These are phyloP conservation scores for Mesembryanthemum crystallinum DNA, from an alignment of 148 eudicot species.

Conservation along the genomic window DNA sequence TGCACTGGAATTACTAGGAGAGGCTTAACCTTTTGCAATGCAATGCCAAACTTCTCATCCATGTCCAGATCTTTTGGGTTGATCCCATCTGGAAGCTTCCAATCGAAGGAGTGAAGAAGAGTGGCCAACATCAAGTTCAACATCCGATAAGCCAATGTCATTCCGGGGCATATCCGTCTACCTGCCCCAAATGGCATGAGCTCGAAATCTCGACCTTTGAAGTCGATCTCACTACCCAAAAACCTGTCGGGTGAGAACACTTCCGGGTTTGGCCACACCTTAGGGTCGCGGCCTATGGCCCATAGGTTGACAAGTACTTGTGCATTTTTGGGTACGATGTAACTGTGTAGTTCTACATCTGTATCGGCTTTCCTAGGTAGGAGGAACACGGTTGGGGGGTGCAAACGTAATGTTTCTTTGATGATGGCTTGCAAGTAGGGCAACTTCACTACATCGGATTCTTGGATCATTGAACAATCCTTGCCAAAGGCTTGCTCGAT, in stretches of 20 bases:
- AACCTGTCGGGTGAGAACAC: constrained; percentile 8
- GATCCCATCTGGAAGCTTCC: constrained; percentile 3
- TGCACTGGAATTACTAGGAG: constrained; percentile 1
- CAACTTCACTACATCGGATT: not conserved
- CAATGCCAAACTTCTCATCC: constrained; percentile 12
- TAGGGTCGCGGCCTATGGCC: constrained; percentile 16
- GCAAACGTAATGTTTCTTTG: constrained; percentile 17
- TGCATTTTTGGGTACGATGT: constrained; percentile 1
- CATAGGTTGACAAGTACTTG: constrained; percentile 13
- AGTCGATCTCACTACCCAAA: not conserved
- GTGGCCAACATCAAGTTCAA: constrained; percentile 13
- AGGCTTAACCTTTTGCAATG: constrained; percentile 13
- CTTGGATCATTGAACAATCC: not conserved
- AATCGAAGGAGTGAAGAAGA: constrained; percentile 5
- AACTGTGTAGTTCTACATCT: constrained; percentile 6
- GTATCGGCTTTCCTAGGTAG: constrained; percentile 1
- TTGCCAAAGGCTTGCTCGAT: not conserved
- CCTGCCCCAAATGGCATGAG: constrained; percentile 15
- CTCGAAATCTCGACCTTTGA: constrained; percentile 10
- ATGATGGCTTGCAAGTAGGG: constrained; percentile 13
- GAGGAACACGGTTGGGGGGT: constrained; percentile 17
- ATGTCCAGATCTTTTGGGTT: not conserved
- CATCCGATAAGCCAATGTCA: constrained; percentile 15
- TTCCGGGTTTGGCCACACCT: constrained; percentile 11
- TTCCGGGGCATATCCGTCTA: constrained; percentile 13